Conservation (phyloP, 2,329 filamentous ascomycete species). For the Myriosclerotinia curreyana region DNA sequence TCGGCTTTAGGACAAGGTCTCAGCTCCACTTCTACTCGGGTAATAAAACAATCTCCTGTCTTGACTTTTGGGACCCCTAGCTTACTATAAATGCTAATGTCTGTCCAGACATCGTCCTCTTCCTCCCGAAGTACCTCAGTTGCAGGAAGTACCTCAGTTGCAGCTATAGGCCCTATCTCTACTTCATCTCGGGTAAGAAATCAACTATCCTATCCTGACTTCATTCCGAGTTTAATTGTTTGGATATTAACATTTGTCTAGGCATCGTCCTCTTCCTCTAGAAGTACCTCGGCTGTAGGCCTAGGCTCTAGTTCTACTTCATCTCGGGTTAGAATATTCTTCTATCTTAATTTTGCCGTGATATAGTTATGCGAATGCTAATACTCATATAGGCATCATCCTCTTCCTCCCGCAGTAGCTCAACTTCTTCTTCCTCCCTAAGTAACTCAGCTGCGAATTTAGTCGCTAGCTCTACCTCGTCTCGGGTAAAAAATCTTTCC, state of each 20-base stretch:
- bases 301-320: background rate
- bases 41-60: background rate
- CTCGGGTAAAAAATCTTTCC: background rate
- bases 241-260: background rate
- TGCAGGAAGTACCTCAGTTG: too few relatives aligned
- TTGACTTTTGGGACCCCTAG: background rate
- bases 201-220: too few relatives aligned
- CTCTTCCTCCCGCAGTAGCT: background rate
- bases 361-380: too few relatives aligned
- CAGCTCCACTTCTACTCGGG: background rate
- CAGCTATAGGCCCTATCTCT: background rate
- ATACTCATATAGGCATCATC: background rate
- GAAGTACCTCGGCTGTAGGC: background rate
- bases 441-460: background rate
- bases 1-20: background rate
- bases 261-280: background rate
- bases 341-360: too few relatives aligned
- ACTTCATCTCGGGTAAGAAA: background rate
- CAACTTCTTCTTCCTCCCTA: background rate
- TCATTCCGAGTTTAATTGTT: too few relatives aligned
- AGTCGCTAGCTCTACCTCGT: slow-evolving; percentile 1
- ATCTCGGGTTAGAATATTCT: background rate
- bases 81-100: background rate
- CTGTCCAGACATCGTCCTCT: background rate
- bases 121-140: background rate